Conservation (phyloP, 2,329 filamentous ascomycete genomes). For the Metarhizium rileyi region DNA sequence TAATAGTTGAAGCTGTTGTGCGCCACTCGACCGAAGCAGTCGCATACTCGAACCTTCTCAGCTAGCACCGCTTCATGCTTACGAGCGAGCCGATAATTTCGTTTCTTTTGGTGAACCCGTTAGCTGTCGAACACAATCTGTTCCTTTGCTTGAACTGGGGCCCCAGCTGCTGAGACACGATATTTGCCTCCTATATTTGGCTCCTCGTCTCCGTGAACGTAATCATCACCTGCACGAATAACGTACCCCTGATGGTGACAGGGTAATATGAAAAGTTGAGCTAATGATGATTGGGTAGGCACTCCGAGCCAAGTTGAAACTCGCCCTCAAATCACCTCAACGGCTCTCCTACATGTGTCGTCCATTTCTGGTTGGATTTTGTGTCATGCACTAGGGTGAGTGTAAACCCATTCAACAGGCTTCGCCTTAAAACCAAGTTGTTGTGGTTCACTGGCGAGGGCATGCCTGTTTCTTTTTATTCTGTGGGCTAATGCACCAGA, state of each 20-base stretch:
- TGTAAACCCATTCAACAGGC: not conserved
- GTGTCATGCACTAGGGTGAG: not conserved
- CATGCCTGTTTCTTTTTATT: not conserved
- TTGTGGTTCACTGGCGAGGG: not conserved
- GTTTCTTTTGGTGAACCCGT: not conserved
- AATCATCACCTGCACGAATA: not conserved
- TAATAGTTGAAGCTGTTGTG: not conserved
- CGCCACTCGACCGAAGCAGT: not conserved
- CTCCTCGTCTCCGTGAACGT: not conserved
- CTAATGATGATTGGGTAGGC: not conserved
- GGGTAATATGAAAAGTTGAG: not conserved
- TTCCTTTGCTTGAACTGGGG: not conserved
- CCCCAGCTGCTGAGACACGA: conserved; percentile 1
- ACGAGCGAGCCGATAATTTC: not conserved
- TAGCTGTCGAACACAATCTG: not conserved
- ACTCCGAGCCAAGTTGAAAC: not conserved
- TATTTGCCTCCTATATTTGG: not conserved
- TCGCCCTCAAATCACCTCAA: not conserved
- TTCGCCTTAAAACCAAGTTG: not conserved
- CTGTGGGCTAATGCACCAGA: not conserved
- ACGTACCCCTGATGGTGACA: not conserved
- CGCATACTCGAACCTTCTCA: not conserved
- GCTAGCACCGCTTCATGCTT: not conserved
- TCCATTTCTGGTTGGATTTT: not conserved
- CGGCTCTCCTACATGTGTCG: not conserved